These are phyloP conservation scores for Helenozyma baotianmanensis DNA, from an alignment of 805 yeast genomes.

Conservation along the genomic window DNA sequence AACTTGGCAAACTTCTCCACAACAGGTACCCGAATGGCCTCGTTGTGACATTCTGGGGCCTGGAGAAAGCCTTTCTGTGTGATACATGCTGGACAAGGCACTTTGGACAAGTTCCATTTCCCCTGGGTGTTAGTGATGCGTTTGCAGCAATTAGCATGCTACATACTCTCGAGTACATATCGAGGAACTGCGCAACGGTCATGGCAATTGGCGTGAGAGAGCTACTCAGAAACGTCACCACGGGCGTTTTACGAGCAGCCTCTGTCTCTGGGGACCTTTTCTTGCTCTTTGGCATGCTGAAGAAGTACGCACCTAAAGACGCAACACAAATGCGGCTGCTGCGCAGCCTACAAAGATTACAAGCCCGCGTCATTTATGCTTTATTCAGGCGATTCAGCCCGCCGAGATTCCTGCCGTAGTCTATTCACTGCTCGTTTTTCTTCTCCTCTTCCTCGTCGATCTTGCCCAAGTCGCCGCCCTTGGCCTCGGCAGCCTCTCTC, in stretches of 20 bases:
- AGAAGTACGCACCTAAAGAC: too few relatives aligned
- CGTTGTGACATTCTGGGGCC: conserved; percentile 58
- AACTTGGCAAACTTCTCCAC: conserved; percentile 37
- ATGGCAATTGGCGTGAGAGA: conserved; percentile 15
- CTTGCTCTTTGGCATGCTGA: too few relatives aligned
- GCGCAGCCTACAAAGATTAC: too few relatives aligned
- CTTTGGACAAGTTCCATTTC: conserved; percentile 50
- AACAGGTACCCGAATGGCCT: conserved; percentile 39
- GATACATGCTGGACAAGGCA: conserved; percentile 54
- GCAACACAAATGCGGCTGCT: too few relatives aligned
- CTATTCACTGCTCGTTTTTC: conserved; percentile 10
- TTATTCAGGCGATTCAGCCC: too few relatives aligned
- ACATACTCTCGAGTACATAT: conserved; percentile 44
- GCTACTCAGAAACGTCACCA: conserved; percentile 2
- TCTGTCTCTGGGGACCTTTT: too few relatives aligned
- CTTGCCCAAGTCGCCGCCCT: conserved; percentile 23
- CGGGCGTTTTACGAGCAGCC: too few relatives aligned
- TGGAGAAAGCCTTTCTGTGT: conserved; percentile 41
- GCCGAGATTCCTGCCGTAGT: neutral
- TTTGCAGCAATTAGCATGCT: neutral
- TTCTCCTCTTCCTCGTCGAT: conserved; percentile 25
- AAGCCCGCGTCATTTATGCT: too few relatives aligned
- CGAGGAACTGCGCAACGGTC: conserved; percentile 51
- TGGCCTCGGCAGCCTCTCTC: conserved; percentile 47
- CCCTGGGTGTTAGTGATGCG: conserved; percentile 32